phyloP scores from a whole-genome alignment of 352 stramenopile genomes.

The Phytophthora hibernalis region DNA sequence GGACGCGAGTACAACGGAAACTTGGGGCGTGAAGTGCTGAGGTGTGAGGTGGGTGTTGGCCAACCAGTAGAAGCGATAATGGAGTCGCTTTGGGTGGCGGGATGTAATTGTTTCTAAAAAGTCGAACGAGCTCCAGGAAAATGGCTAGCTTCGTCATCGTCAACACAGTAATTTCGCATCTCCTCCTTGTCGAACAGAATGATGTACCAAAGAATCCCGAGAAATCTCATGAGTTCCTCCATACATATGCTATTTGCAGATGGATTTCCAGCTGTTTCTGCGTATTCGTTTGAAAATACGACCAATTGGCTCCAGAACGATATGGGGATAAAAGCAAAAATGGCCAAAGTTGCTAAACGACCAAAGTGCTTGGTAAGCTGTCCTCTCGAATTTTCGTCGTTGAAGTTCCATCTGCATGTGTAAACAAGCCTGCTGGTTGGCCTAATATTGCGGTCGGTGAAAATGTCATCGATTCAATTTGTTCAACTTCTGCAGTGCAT shows the following conservation, averaged over 20 bases:
- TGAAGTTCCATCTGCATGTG: neutral
- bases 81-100: too few relatives aligned
- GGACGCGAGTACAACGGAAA: too few relatives aligned
- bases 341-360: neutral
- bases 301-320: neutral
- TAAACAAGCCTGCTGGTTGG: constrained; percentile 2
- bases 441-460: neutral
- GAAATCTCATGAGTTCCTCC: constrained; percentile 8
- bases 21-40: too few relatives aligned
- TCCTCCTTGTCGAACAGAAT: neutral
- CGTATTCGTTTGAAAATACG: constrained; percentile 3
- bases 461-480: constrained; percentile 18
- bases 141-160: too few relatives aligned
- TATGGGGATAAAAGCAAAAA: constrained; percentile 10
- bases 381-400: constrained; percentile 1
- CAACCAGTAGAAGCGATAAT: too few relatives aligned
- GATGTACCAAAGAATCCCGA: constrained; percentile 12
- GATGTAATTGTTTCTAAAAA: neutral
- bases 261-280: neutral
- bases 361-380: neutral
- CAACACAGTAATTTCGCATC: constrained; percentile 12
- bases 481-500: constrained; percentile 5
- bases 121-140: neutral
- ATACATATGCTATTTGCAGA: neutral
- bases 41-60: too few relatives aligned